Evolutionary conservation across 306 rosid genomes (phyloP), one percentile per base, ranked within the genome.

Genomic region (Sicyos edulis): DNA sequence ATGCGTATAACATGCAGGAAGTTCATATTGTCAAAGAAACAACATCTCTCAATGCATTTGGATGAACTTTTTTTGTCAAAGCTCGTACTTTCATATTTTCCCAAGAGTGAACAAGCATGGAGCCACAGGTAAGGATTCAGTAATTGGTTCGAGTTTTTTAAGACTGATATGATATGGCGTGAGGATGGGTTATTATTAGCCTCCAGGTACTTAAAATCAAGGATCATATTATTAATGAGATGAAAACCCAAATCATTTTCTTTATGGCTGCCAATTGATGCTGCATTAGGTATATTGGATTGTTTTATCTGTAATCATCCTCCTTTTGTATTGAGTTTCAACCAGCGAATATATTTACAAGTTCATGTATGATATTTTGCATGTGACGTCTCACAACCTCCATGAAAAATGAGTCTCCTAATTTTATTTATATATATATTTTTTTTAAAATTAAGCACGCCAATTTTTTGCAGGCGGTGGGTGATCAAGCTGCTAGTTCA

Each of bases 51-150:
- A 2, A 12, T 71, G 60, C 83, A 76, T 53, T 26, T 84, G 80
- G 83, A 87, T 80, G 95, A 93, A 82, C 97, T 93, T 78, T 73
- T 50, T 57, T 76, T 88, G 72, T 88, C 96, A 37, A 80, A 83
- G 11, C 89, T 92, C 54, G 90, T 92, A 72, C 96, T 92, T 71
- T 90, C 96, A 17, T 79, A 52, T 81, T 86, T 91, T 20, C 89
- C 96, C 49, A 92, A 88, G 82, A 87, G 96, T 20, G 97, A 93
- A 73, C 91, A 88, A 75, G 93, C 97, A 34, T 93, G 97, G 98
- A 80, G 79, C 80, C 95, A 90, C 54, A 86, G 98, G 97, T 90
- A 79, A 64, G 20, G 7, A 72, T 58, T 68, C 59, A 40, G 13
- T 54, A n/a, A 19, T 80, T 70, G 53, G n/a, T 55, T 74, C 62